These are phyloP conservation scores for Aspergillus carbonarius DNA, from an alignment of 2,329 filamentous ascomycete species.

Conservation along the genomic window DNA sequence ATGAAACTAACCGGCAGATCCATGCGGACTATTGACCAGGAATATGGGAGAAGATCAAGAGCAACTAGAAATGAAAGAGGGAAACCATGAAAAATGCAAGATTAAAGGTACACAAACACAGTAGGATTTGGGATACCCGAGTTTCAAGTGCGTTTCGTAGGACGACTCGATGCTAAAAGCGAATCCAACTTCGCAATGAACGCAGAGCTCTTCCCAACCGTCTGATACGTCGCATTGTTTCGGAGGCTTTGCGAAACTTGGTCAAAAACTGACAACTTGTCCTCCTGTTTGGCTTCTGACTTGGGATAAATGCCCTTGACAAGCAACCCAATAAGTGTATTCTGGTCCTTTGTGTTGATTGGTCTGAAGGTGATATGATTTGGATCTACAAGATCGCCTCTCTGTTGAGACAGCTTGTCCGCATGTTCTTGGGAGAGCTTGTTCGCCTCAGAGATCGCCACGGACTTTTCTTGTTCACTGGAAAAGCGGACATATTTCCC, in stretches of 20 bases:
- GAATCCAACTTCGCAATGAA: conserved; percentile 42
- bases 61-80: background rate
- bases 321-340: conserved; percentile 31
- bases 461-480: conserved; percentile 37
- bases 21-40: background rate
- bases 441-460: conserved; percentile 37
- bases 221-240: conserved; percentile 45
- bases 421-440: conserved; percentile 34
- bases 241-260: conserved; percentile 37
- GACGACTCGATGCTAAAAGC: conserved; percentile 30
- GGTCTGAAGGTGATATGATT: conserved; percentile 29
- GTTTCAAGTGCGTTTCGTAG: conserved; percentile 27
- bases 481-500: conserved; percentile 40
- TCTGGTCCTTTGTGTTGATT: conserved; percentile 26
- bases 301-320: conserved; percentile 36
- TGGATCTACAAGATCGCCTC: conserved; percentile 39
- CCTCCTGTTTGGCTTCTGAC: conserved; percentile 12
- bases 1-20: background rate
- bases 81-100: background rate
- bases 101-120: conserved; percentile 1
- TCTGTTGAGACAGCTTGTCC: conserved; percentile 35
- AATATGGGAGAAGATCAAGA: background rate
- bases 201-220: conserved; percentile 33
- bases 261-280: conserved; percentile 28
- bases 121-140: background rate